Conservation (phyloP, 768 basidiomycete genomes). For the Suillus placidus region DNA sequence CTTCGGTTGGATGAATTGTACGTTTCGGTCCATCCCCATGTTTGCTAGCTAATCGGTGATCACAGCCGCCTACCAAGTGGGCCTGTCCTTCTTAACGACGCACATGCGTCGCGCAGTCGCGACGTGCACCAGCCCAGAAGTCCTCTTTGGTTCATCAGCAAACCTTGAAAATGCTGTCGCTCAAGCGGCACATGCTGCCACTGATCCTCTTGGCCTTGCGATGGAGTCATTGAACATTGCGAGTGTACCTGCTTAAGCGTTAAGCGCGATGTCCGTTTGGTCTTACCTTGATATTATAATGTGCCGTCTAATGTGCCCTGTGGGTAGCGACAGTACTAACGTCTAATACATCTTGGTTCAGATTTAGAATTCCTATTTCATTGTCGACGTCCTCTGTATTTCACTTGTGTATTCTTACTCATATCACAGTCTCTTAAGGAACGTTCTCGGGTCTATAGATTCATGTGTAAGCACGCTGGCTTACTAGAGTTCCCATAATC, state of each 20-base stretch:
- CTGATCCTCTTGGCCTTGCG: slow-evolving; percentile 63
- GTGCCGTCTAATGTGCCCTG: slow-evolving; percentile 2
- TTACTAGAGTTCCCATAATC: too few relatives aligned
- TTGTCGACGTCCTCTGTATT: neutral
- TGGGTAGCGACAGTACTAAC: neutral
- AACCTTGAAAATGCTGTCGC: slow-evolving; percentile 37
- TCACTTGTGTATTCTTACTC: slow-evolving; percentile 8
- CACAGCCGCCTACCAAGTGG: slow-evolving; percentile 92
- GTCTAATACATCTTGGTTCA: slow-evolving; percentile 1
- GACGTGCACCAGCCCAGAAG: slow-evolving; percentile 90
- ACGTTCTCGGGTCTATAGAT: too few relatives aligned
- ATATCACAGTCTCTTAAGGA: neutral
- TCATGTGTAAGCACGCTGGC: too few relatives aligned
- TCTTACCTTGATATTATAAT: slow-evolving; percentile 7
- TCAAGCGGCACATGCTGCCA: slow-evolving; percentile 40
- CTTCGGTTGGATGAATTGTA: slow-evolving; percentile 98
- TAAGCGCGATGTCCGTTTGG: slow-evolving; percentile 16
- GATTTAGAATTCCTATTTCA: neutral
- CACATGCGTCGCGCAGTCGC: slow-evolving; percentile 97
- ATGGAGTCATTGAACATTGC: slow-evolving; percentile 52
- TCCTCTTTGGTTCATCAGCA: slow-evolving; percentile 69
- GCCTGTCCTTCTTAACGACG: slow-evolving; percentile 89
- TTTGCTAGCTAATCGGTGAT: slow-evolving; percentile 11
- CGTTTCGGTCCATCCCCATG: slow-evolving; percentile 25
- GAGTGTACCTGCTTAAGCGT: slow-evolving; percentile 23